Evolutionary conservation across 192 early-diverging fungal species (phyloP).

Genomic region (Gryganskiella cystojenkinii): DNA sequence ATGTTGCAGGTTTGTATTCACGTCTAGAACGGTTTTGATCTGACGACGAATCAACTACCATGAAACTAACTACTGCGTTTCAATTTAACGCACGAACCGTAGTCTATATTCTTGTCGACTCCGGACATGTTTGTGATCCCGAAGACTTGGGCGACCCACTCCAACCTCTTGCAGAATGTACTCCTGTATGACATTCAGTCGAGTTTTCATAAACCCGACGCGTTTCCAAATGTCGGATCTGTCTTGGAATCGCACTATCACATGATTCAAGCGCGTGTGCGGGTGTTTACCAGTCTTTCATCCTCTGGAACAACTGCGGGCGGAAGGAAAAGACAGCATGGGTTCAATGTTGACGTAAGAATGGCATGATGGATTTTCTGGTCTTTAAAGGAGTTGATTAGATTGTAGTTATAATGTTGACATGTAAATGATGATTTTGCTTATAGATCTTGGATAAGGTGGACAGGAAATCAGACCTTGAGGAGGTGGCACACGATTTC

Average conservation of each 20-base stretch:
- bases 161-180: slow-evolving; percentile 50
- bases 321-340: background rate
- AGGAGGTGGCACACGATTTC: slow-evolving; percentile 28
- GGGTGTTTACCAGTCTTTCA: slow-evolving; percentile 34
- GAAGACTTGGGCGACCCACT: slow-evolving; percentile 59
- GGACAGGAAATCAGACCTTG: slow-evolving; percentile 21
- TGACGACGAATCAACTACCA: too few species aligned
- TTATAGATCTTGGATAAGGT: slow-evolving; percentile 51
- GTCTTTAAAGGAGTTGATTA: too few species aligned
- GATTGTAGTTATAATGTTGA: too few species aligned
- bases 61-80: too few species aligned
- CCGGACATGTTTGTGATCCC: slow-evolving; percentile 74
- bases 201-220: slow-evolving; percentile 26
- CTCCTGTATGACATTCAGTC: slow-evolving; percentile 53
- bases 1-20: slow-evolving; percentile 56
- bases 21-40: too few species aligned
- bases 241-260: slow-evolving; percentile 40
- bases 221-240: slow-evolving; percentile 35
- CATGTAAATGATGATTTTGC: too few species aligned
- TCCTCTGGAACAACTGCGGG: slow-evolving; percentile 1
- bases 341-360: slow-evolving; percentile 35
- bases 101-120: slow-evolving; percentile 65
- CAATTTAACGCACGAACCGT: too few species aligned
- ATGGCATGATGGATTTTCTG: too few species aligned
- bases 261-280: slow-evolving; percentile 44